phyloP scores from a whole-genome alignment of 1,139 yeast species.

The Barnettozyma hawaiiensis region DNA sequence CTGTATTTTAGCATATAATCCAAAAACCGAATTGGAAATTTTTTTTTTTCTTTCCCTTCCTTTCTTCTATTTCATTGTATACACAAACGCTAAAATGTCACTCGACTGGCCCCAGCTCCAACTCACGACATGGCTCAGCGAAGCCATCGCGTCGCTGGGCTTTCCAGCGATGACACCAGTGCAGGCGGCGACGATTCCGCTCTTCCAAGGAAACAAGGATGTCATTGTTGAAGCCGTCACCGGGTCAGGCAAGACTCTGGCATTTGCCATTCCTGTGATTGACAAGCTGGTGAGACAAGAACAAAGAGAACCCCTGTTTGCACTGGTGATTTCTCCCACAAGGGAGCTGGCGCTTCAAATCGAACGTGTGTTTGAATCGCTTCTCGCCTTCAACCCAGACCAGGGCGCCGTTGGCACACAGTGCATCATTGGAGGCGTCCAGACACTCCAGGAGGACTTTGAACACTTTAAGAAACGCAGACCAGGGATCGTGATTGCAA shows the following conservation, averaged over 20 bases:
- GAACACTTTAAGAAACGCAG: conserved; percentile 45
- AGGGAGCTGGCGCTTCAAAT: conserved; percentile 89
- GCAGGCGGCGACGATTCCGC: conserved; percentile 91
- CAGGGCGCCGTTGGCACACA: conserved; percentile 58
- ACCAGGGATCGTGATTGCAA: conserved; percentile 80
- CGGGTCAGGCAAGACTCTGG: conserved; percentile 92
- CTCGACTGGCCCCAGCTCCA: conserved; percentile 33
- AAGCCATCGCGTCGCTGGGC: conserved; percentile 70
- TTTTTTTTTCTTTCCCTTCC: neutral
- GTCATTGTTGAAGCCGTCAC: conserved; percentile 96
- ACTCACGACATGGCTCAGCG: conserved; percentile 38
- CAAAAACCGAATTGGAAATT: neutral
- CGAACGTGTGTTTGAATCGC: conserved; percentile 52
- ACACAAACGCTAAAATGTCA: no score
- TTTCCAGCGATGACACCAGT: conserved; percentile 91
- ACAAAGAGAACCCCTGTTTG: conserved; percentile 48
- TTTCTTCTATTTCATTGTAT: no score
- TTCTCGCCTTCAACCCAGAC: conserved; percentile 58
- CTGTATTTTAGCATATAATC: neutral
- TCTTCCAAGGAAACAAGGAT: conserved; percentile 83
- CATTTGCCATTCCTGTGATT: conserved; percentile 77
- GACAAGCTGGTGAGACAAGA: conserved; percentile 42
- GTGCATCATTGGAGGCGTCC: conserved; percentile 73
- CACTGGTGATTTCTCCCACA: conserved; percentile 80
- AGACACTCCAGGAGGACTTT: conserved; percentile 68